phyloP scores from a whole-genome alignment of 305 asterid species.

The Stenogyne calaminthoides region DNA sequence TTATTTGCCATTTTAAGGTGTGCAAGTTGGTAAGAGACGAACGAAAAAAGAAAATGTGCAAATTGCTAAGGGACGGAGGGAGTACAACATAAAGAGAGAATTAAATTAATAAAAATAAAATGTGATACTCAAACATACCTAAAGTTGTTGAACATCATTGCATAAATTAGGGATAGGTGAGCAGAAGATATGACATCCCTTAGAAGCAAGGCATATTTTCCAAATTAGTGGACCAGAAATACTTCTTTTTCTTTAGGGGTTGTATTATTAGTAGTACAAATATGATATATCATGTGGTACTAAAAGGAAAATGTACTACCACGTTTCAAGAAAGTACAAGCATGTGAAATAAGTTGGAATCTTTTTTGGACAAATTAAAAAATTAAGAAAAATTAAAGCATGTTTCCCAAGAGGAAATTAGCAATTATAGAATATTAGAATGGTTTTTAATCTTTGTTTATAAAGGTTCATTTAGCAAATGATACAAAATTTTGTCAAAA shows the following conservation, averaged over 20 bases:
- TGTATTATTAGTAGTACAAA: conserved; percentile 39
- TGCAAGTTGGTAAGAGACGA: no score
- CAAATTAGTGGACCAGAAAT: conserved; percentile 37
- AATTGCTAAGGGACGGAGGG: no score
- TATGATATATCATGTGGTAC: conserved; percentile 36
- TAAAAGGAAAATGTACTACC: conserved; percentile 35
- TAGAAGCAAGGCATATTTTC: conserved; percentile 40
- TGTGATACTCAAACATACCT: conserved; percentile 11
- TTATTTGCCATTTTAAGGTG: no score
- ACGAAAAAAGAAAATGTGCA: no score
- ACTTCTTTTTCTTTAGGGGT: conserved; percentile 17
- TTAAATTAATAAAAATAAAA: background rate
- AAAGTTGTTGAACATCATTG: conserved; percentile 34
- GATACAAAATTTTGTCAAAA: no score
- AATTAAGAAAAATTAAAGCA: background rate
- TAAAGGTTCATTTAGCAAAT: no score
- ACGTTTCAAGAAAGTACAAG: conserved; percentile 30
- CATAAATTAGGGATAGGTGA: conserved; percentile 20
- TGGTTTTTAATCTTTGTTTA: no score
- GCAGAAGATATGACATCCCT: conserved; percentile 27
- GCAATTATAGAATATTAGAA: background rate
- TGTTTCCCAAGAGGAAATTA: background rate
- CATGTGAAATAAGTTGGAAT: conserved; percentile 16
- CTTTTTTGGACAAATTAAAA: background rate
- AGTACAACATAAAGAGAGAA: background rate